These are phyloP conservation scores for Botrytis deweyae DNA, from an alignment of 2,329 filamentous ascomycete genomes.

Conservation along the genomic window DNA sequence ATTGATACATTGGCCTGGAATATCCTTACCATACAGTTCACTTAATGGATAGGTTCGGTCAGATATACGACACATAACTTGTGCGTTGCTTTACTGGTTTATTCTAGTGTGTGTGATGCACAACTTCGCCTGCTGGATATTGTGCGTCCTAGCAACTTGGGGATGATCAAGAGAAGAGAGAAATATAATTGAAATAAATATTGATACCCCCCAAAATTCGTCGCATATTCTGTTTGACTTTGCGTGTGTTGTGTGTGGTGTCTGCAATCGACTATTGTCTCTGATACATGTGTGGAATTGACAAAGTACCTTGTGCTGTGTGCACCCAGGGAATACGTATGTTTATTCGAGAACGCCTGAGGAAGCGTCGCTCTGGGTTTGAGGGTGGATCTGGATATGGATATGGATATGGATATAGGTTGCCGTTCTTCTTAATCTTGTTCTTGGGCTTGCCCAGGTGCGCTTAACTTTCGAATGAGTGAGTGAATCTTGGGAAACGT, in stretches of 20 bases:
- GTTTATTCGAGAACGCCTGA: background rate
- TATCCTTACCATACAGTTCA: background rate
- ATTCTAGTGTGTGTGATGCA: background rate
- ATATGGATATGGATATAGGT: background rate
- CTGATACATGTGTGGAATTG: background rate
- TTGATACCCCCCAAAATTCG: background rate
- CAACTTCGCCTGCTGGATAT: background rate
- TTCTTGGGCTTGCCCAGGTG: background rate
- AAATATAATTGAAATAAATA: background rate
- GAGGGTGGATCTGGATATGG: background rate
- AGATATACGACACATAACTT: background rate
- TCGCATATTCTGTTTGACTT: background rate
- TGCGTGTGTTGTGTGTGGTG: background rate
- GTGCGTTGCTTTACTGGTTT: conserved; percentile 2
- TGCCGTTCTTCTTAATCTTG: background rate
- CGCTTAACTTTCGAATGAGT: background rate
- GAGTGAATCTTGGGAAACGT: background rate
- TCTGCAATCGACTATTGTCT: background rate
- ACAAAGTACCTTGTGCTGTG: background rate
- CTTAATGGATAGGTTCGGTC: background rate
- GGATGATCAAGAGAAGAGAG: background rate
- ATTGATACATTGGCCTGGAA: background rate
- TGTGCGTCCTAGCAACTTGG: background rate
- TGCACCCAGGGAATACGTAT: background rate
- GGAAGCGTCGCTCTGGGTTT: background rate